Conservation (phyloP, 768 basidiomycete genomes). For the Pulveroboletus sp. region DNA sequence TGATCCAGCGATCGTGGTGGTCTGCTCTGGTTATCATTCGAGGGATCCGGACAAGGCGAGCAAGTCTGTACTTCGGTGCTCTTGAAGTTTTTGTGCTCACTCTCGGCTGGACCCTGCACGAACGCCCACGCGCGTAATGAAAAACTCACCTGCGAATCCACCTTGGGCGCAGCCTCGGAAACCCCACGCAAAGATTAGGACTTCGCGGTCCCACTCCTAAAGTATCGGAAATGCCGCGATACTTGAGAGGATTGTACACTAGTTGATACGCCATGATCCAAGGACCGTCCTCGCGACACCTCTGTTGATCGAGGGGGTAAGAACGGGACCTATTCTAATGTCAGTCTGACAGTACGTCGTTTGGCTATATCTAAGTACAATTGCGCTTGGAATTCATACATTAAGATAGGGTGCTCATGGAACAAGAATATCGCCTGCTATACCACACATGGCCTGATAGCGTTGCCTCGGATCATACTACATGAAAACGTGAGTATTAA, state of each 20-base stretch:
- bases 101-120: background rate
- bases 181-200: background rate
- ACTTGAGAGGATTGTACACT: background rate
- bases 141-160: background rate
- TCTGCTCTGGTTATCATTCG: background rate
- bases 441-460: background rate
- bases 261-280: background rate
- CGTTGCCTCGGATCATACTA: background rate
- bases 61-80: background rate
- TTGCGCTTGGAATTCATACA: too few species aligned
- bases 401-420: too few species aligned
- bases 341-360: background rate
- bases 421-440: background rate
- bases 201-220: too few species aligned
- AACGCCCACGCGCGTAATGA: conserved; percentile 1
- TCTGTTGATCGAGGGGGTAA: too few species aligned
- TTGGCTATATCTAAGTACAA: background rate
- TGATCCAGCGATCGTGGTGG: background rate
- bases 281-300: background rate
- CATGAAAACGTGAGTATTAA: conserved; percentile 1
- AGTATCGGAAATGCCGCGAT: background rate
- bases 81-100: background rate
- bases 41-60: background rate
- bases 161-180: conserved; percentile 5
- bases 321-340: background rate